Evolutionary conservation across 169 alveolate species (phyloP), one percentile per base, ranked within the genome.

Genomic region (Theileria orientalis): DNA sequence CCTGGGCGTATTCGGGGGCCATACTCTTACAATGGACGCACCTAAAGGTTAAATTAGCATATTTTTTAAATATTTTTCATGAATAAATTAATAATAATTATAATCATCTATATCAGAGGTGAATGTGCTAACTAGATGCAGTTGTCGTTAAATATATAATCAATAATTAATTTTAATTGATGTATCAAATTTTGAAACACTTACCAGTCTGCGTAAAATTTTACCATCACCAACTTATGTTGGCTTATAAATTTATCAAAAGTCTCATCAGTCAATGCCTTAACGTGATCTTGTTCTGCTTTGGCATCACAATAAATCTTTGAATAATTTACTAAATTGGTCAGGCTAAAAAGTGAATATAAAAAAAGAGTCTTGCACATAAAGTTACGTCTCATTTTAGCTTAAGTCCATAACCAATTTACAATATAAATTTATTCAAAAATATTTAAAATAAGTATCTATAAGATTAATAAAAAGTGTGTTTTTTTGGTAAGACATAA

Each of bases 1-100:
- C 98, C 82, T 92, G 93, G 70, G 92, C 91, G 74, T 93, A 96
- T 69, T 95, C 98, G 25, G 99, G 98, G 52, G 97, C 97, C 47
- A 96, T 83, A 40, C 90, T 76, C 89, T 96, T 94, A 83, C 99
- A 96, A 83, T 94, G 97, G 63, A 93, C 93, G 75, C 93, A 84
- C 93, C 93, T 89, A 44, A 2, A 51, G n/a, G 1, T n/a, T 5
- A 6, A 5, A n/a, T 5, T n/a, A n/a, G n/a, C 9, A 7, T 37
- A 37, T 2, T 5, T 30, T 13, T 33, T 23, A 5, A 14, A 54
- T 1, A 19, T 16, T 37, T 14, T 51, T 27, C 5, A 5, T 37
- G 44, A n/a, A 1, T 3, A 1, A 33, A n/a, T 57, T 37, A 0
- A 6, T 32, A 56, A 69, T 14, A n/a, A 54, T 44, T n/a, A n/a